Evolutionary conservation across 192 early-diverging fungal species (phyloP), one percentile per base, ranked within the genome.

Genomic region (Coemansia guatemalensis): DNA sequence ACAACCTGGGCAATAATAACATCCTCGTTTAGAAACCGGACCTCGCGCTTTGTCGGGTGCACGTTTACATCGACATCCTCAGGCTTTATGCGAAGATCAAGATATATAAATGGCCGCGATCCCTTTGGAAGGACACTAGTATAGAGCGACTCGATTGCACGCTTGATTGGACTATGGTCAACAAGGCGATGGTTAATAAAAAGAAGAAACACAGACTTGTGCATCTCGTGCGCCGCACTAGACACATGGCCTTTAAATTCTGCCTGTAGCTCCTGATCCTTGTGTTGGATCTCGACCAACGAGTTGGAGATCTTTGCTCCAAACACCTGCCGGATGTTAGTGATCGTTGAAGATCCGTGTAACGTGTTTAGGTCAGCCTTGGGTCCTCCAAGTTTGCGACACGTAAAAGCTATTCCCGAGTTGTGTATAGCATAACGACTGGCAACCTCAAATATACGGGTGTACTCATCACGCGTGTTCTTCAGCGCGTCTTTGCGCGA

Each of bases 41-140:
- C 93, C 82, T 95, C 90, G 8, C 89, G 85, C 62, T 99, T 99
- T 29, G 97, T 97, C 1, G 97, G 96, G 75, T 98, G 97, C 1
- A 99, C 94, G 71, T 99, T 99, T 2, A 99, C 97, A 69, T 99
- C 97, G 3, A 99, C 89, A 61, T 92, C 93, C 49, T 87, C 74
- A 0, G 95, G 92, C 32, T 89, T 89, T 57, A 99, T 91, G 20
- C 86, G 85, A n/a, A 99, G 74, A 51, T 88, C 87, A 33, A 99
- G 71, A 69, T 99, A 99, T 5, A 93, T 85, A 83, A 96, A 98
- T 12, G 80, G 92, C 66, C 95, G 88, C 5, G 89, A 83, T 30
- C 89, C 89, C 75, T 94, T 95, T 26, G 95, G 94, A 17, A 98
- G 79, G 53, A 89, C 87, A 7, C 83, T 75, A 1, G 85, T 52